These are phyloP conservation scores for Candida tunisiensis DNA, from an alignment of 1,139 yeast species.

Conservation along the genomic window DNA sequence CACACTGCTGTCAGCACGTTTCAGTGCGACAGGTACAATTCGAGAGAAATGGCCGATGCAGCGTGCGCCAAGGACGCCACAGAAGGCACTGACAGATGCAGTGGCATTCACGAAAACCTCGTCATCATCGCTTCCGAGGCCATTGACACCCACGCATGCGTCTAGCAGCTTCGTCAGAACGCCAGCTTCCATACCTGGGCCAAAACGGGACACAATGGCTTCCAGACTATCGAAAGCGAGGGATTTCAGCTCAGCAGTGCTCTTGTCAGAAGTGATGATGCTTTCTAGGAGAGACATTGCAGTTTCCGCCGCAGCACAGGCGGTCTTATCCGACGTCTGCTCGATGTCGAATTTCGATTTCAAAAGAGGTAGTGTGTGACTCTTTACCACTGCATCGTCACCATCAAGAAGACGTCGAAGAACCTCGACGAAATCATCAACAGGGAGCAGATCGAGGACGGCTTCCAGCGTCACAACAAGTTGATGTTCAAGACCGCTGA, in stretches of 20 bases:
- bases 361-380: slow-evolving; percentile 32
- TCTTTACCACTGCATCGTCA: slow-evolving; percentile 12
- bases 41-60: slow-evolving; percentile 73
- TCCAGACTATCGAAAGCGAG: slow-evolving; percentile 62
- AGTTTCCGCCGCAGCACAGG: slow-evolving; percentile 18
- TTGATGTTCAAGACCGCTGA: no score
- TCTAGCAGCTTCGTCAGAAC: slow-evolving; percentile 32
- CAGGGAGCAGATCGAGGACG: slow-evolving; percentile 58
- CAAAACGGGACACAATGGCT: slow-evolving; percentile 45
- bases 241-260: slow-evolving; percentile 21
- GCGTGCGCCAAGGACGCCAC: slow-evolving; percentile 68
- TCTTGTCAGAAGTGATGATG: slow-evolving; percentile 3
- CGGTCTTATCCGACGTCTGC: slow-evolving; percentile 16
- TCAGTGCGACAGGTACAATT: slow-evolving; percentile 60
- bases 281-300: slow-evolving; percentile 7
- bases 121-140: slow-evolving; percentile 30
- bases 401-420: slow-evolving; percentile 34
- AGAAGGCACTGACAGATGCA: slow-evolving; percentile 51
- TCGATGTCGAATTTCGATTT: slow-evolving; percentile 46
- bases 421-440: slow-evolving; percentile 52
- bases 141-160: slow-evolving; percentile 34
- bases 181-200: slow-evolving; percentile 30
- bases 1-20: slow-evolving; percentile 30
- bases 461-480: no score
- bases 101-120: slow-evolving; percentile 66